Evolutionary conservation across 306 rosid species (phyloP).

Genomic region (Casuarina cunninghamiana): DNA sequence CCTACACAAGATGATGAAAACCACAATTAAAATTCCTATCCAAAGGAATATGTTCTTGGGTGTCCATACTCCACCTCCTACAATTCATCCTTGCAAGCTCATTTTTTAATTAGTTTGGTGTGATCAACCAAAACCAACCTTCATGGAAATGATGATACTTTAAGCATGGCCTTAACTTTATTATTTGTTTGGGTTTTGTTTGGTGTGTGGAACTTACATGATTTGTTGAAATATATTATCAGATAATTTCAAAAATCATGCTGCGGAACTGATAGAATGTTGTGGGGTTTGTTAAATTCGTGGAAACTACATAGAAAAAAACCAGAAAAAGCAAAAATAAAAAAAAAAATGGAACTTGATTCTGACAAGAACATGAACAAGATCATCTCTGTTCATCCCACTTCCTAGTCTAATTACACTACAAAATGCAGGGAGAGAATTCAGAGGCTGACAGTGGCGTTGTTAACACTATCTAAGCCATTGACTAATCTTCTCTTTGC

Average conservation of each 20-base stretch:
- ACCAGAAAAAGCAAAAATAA: background rate
- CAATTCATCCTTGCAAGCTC: too few relatives aligned
- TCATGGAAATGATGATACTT: too few relatives aligned
- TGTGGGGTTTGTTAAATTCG: background rate
- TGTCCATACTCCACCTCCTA: background rate
- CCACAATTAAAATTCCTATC: background rate
- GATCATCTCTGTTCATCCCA: background rate
- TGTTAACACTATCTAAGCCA: constrained; percentile 46
- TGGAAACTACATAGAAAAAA: constrained; percentile 3
- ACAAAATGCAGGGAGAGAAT: background rate
- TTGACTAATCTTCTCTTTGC: constrained; percentile 83
- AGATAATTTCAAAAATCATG: background rate
- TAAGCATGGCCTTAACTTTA: too few relatives aligned
- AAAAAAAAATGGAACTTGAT: background rate
- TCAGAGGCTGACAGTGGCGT: constrained; percentile 41
- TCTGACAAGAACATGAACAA: constrained; percentile 1
- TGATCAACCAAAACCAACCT: too few relatives aligned
- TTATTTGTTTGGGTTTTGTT: too few relatives aligned
- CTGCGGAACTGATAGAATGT: background rate
- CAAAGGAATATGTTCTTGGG: background rate
- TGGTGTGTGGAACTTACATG: too few relatives aligned
- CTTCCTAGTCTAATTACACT: background rate
- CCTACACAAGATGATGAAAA: background rate
- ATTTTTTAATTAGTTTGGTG: too few relatives aligned
- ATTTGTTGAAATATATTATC: too few relatives aligned